Conservation (phyloP, 106 monocot genomes). For the Dioscorea zingiberensis region DNA sequence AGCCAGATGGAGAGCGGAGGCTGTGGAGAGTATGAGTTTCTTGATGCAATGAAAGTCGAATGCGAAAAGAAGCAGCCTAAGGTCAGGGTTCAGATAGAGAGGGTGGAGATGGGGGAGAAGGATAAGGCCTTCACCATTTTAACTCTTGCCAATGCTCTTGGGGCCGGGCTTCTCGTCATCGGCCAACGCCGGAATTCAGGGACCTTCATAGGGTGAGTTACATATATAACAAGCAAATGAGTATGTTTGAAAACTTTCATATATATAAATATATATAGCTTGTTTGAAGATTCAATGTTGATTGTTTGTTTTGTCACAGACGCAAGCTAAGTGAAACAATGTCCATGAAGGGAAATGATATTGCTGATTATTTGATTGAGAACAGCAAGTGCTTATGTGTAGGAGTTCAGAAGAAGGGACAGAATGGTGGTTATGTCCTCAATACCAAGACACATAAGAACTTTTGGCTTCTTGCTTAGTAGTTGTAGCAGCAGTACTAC, state of each 20-base stretch:
- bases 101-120: slow-evolving; percentile 45
- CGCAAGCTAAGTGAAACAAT: slow-evolving; percentile 41
- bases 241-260: too few species aligned
- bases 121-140: slow-evolving; percentile 64
- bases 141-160: slow-evolving; percentile 25
- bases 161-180: slow-evolving; percentile 58
- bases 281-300: too few species aligned
- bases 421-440: slow-evolving; percentile 83
- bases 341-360: slow-evolving; percentile 32
- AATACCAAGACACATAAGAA: slow-evolving; percentile 93
- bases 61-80: slow-evolving; percentile 46
- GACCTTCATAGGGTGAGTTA: slow-evolving; percentile 47
- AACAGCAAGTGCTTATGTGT: slow-evolving; percentile 89
- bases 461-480: slow-evolving; percentile 91
- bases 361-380: slow-evolving; percentile 78
- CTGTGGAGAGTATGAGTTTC: slow-evolving; percentile 36
- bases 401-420: slow-evolving; percentile 86
- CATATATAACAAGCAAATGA: too few species aligned
- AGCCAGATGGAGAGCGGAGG: background rate
- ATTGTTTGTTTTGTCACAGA: slow-evolving; percentile 15
- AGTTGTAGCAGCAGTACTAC: background rate
- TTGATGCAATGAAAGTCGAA: slow-evolving; percentile 47
- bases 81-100: slow-evolving; percentile 47
- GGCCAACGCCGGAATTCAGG: slow-evolving; percentile 50
- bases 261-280: too few species aligned